Conservation (phyloP, 1,284 basidiomycete species). For the Ceratobasidium sp. region DNA sequence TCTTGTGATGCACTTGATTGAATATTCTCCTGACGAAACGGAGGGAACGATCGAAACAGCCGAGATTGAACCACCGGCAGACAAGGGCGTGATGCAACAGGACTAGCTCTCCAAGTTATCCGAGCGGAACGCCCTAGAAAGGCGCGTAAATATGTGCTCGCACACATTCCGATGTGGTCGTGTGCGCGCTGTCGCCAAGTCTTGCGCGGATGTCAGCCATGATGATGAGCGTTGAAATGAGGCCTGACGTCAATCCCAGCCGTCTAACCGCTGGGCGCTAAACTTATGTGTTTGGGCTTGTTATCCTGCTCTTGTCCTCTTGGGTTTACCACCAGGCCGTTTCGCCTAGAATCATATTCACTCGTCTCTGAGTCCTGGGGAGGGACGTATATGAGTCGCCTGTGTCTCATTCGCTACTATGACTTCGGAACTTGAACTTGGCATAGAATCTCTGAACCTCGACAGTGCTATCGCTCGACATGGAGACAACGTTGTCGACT, state of each 20-base stretch:
- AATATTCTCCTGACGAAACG: neutral
- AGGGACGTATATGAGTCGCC: too few relatives aligned
- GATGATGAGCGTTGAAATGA: slow-evolving; percentile 18
- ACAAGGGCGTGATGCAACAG: neutral
- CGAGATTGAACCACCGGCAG: neutral
- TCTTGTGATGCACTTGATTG: slow-evolving; percentile 42
- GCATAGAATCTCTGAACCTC: slow-evolving; percentile 10
- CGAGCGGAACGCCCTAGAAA: neutral
- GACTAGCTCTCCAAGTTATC: neutral
- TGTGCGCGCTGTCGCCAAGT: slow-evolving; percentile 15
- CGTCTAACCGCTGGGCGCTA: neutral
- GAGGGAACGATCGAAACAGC: slow-evolving; percentile 8
- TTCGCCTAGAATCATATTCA: too few relatives aligned
- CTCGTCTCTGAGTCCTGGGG: too few relatives aligned
- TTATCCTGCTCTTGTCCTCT: too few relatives aligned
- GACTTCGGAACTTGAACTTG: slow-evolving; percentile 3
- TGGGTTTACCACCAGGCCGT: too few relatives aligned
- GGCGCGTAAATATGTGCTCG: slow-evolving; percentile 8
- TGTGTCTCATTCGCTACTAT: too few relatives aligned
- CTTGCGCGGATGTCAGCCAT: neutral
- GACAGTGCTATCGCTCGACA: slow-evolving; percentile 16
- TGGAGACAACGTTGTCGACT: slow-evolving; percentile 44
- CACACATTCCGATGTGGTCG: slow-evolving; percentile 15
- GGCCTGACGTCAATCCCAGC: slow-evolving; percentile 22
- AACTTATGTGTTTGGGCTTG: neutral